Evolutionary conservation across 257 asterid species (phyloP).

Genomic region (Lavandula angustifolia): DNA sequence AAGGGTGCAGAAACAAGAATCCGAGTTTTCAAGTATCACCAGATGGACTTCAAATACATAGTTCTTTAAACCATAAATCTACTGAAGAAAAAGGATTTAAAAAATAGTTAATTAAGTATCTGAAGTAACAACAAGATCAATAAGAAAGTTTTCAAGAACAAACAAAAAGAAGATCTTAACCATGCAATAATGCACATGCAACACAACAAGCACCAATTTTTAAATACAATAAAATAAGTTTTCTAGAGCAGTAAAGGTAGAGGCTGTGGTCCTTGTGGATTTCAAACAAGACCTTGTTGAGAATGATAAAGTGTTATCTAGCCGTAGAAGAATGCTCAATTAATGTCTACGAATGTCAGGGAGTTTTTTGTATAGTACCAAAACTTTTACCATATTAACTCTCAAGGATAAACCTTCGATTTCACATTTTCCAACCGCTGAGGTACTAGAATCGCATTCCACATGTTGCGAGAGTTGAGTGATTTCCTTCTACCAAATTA

Average conservation of each 20-base stretch:
- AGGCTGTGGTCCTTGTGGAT: too few relatives aligned
- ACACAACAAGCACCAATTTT: not conserved
- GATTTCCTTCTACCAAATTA: too few relatives aligned
- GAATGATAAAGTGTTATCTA: too few relatives aligned
- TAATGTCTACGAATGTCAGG: too few relatives aligned
- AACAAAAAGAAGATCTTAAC: not conserved
- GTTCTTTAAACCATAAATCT: not conserved
- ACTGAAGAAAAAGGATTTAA: not conserved
- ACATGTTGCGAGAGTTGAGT: too few relatives aligned
- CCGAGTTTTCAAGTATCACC: not conserved
- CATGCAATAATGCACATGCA: not conserved
- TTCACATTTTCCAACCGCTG: too few relatives aligned
- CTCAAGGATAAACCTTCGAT: too few relatives aligned
- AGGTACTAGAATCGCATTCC: too few relatives aligned
- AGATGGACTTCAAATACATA: conserved; percentile 5
- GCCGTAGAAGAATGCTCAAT: too few relatives aligned
- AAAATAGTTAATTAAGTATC: not conserved
- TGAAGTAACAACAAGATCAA: conserved; percentile 2
- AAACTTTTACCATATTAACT: too few relatives aligned
- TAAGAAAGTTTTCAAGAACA: not conserved
- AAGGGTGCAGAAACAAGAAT: conserved; percentile 20
- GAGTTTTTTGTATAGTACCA: too few relatives aligned
- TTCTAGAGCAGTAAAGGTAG: conserved; percentile 1
- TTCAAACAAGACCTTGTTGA: too few relatives aligned
- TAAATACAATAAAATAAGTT: not conserved